A percentile compares a stretch with the other conserved stretches of the same genome.
Evolutionary conservation across 805 yeast genomes (phyloP).

Genomic region (Barnettozyma sucrosica): DNA sequence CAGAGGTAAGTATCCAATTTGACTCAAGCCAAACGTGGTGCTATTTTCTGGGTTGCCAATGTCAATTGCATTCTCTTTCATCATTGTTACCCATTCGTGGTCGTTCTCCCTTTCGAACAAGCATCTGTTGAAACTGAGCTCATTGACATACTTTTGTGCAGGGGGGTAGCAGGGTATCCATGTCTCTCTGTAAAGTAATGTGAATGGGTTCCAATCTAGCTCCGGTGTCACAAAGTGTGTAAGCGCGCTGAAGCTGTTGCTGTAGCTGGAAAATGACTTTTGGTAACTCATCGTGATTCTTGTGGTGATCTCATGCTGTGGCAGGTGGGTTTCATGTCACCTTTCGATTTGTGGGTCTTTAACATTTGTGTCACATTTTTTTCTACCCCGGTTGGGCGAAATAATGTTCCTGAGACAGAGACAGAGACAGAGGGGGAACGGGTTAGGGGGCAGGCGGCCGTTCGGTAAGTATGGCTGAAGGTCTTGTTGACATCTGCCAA

Average conservation of each 20-base stretch:
- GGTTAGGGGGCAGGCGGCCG: neutral
- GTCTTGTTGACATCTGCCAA: neutral
- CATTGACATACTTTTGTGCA: slow-evolving; percentile 5
- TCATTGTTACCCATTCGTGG: slow-evolving; percentile 1
- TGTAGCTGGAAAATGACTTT: neutral
- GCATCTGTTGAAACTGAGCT: neutral
- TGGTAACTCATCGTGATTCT: slow-evolving; percentile 1
- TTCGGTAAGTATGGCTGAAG: too few relatives aligned
- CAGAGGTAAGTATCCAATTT: neutral
- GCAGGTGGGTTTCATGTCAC: neutral
- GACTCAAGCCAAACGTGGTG: neutral
- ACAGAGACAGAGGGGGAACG: too few relatives aligned
- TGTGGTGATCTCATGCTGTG: neutral
- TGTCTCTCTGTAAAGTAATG: slow-evolving; percentile 1
- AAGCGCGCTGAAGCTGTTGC: neutral
- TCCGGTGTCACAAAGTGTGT: slow-evolving; percentile 5
- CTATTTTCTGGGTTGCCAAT: neutral
- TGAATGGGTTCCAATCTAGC: slow-evolving; percentile 5
- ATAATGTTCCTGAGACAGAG: too few relatives aligned
- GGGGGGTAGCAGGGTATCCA: slow-evolving; percentile 7
- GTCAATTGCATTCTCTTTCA: slow-evolving; percentile 1
- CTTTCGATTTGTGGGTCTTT: neutral
- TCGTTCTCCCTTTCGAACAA: slow-evolving; percentile 1
- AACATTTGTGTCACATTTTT: neutral
- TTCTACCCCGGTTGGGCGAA: too few relatives aligned